Evolutionary conservation across 169 alveolate genomes (phyloP), one percentile per base, ranked within the genome.

Genomic region (Plasmodium blacklocki): DNA sequence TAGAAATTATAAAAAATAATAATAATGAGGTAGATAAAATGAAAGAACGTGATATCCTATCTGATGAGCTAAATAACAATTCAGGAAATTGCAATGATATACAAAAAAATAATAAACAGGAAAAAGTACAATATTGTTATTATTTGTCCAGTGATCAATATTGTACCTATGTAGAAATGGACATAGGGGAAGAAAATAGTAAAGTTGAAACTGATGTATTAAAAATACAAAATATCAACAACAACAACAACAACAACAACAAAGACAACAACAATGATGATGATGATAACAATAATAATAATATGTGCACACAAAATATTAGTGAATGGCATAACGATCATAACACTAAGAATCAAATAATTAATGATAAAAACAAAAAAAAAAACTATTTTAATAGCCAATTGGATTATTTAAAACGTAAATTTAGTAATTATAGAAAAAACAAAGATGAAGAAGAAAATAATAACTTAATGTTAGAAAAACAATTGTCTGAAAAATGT

Each of bases 311-410:
- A 8, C 18, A 11, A 76, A 50, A 58, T 47, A 58, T 58, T 2
- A 29, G 59, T 0, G 47, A 39, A 39, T 39, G 11, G 9, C 47
- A 5, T 39, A 39, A 58, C 3, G 67, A 58, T 18, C 15, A 15
- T 12, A 39, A 39, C 9, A 39, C 47, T 39, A 39, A 39, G 5
- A 5, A 6, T 6, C 14, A 7, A 50, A 19, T 12, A 15, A 52
- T 26, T 7, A 43, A 12, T 7, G 50, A 73, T 14, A 74, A 23
- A 11, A 64, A 76, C 15, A 32, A 23, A 0, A 50, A 76, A 50
- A 49, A 26, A 43, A 76, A 76, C 18, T 76, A 76, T 59, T 76
- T 76, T 45, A 76, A 59, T 71, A 49, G 67, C 58, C 64, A 76
- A 26, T 18, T 66, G 23, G 29, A 19, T 29, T 29, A 39, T 9